Conservation (phyloP, 208 protist species). For the Trypanosoma melophagium region DNA sequence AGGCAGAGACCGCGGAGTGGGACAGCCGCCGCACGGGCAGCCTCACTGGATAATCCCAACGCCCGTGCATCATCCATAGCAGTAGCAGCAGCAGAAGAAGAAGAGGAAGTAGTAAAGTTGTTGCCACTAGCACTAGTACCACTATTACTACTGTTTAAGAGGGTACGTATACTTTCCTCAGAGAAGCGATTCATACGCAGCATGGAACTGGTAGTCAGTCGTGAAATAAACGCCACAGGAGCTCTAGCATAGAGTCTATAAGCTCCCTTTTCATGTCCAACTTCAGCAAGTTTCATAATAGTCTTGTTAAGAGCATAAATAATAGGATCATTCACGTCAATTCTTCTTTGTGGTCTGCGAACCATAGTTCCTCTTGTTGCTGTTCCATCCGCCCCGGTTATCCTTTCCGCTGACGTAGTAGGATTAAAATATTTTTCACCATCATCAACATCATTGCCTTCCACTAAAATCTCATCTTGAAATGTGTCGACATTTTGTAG, state of each 20-base stretch:
- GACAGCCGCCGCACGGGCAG: conserved; percentile 55
- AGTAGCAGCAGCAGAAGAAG: not conserved
- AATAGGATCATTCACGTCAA: conserved; percentile 43
- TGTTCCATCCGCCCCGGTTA: too few species aligned
- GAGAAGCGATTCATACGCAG: conserved; percentile 65
- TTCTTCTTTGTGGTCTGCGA: not conserved
- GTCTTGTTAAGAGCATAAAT: conserved; percentile 79
- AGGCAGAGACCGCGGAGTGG: conserved; percentile 58
- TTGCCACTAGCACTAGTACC: not conserved
- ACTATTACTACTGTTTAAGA: conserved; percentile 22
- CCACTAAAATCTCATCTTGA: conserved; percentile 15
- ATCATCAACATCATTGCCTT: conserved; percentile 9
- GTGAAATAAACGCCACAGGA: conserved; percentile 38
- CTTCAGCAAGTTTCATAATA: conserved; percentile 47
- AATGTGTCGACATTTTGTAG: conserved; percentile 47
- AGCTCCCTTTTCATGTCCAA: conserved; percentile 47
- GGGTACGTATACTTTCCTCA: conserved; percentile 50
- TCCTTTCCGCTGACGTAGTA: not conserved
- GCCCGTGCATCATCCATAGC: conserved; percentile 1
- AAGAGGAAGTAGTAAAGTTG: not conserved
- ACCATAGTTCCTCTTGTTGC: not conserved
- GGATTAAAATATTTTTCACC: not conserved
- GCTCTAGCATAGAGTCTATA: conserved; percentile 72
- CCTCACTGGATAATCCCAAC: conserved; percentile 22
- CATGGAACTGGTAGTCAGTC: conserved; percentile 51